Evolutionary conservation across 768 basidiomycete genomes (phyloP), one percentile per base, ranked within the genome.

Genomic region (Serendipita sp.): DNA sequence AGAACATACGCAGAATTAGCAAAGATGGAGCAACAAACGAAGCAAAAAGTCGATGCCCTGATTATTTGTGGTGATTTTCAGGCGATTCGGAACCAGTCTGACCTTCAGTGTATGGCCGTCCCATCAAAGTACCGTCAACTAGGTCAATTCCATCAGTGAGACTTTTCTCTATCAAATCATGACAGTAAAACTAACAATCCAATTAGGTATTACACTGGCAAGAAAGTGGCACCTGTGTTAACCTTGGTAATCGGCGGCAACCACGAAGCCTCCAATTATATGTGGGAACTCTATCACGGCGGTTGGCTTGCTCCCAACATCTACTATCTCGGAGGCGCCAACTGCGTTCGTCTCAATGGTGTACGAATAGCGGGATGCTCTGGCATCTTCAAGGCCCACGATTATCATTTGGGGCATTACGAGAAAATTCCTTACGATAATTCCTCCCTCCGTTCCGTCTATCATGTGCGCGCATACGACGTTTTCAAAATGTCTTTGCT

Each of bases 221-320:
- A 87, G 70, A 84, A 78, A 70, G 75, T 68, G n/a, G 93, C 95
- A 1, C 92, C 94, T 0, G 73, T 95, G 3, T 74, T 95, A 72
- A 99, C 96, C 0, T 77, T 99, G 11, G 84, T 98, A 58, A 96
- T 98, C 70, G 96, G 96, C 15, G 96, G 96, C 6, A 98, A 98
- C 71, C 96, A 98, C 72, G 96, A 98, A 74, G 91, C 91, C 1
- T 93, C 90, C 23, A 96, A 93, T 69, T 96, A 97, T 71, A 79
- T 98, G 76, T 94, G 91, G 87, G 96, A 99, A 73, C 74, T 96
- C 90, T 97, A 92, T 73, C 89, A 98, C 69, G 94, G 95, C 16
- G 95, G 93, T 3, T 98, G 95, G 94, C 74, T 98, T 10, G 96
- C 95, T 0, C 89, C 88, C 0, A 94, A 96, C 70, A 94, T 99